phyloP scores from a whole-genome alignment of 2,329 filamentous ascomycete genomes.

The Bipolaris bicolor region DNA sequence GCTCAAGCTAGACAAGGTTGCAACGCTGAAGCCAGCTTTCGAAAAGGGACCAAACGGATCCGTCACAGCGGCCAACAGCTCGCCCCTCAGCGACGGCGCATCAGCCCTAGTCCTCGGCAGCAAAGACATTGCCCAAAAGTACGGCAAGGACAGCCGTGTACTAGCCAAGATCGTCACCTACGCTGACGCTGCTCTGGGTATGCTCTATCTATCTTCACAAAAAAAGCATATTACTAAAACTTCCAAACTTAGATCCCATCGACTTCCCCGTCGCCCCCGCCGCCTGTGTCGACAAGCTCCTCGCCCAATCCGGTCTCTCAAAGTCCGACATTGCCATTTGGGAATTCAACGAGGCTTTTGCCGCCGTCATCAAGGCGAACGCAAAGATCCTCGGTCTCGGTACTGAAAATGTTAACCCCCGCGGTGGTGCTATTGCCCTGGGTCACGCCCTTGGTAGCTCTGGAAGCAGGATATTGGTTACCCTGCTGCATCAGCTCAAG shows the following conservation, averaged over 20 bases:
- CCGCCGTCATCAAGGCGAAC: constrained; percentile 92
- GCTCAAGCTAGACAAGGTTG: constrained; percentile 84
- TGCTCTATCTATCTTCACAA: constrained; percentile 3
- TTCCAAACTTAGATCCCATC: constrained; percentile 66
- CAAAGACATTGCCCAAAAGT: constrained; percentile 79
- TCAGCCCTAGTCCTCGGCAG: constrained; percentile 86
- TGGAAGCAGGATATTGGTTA: constrained; percentile 87
- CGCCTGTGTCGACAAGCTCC: constrained; percentile 87
- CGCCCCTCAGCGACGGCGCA: constrained; percentile 92
- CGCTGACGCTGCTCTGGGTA: constrained; percentile 80
- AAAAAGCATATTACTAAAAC: constrained; percentile 10
- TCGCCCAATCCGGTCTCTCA: constrained; percentile 86
- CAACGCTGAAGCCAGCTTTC: constrained; percentile 89
- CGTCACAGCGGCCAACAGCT: constrained; percentile 93
- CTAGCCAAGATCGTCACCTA: constrained; percentile 85
- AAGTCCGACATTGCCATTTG: constrained; percentile 91
- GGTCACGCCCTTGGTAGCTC: constrained; percentile 94
- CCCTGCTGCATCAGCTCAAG: constrained; percentile 87
- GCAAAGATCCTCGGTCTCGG: constrained; percentile 87
- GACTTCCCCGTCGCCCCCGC: constrained; percentile 94
- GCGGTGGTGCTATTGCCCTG: constrained; percentile 89
- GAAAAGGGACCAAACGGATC: constrained; percentile 86
- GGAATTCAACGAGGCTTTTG: constrained; percentile 99
- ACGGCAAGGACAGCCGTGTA: constrained; percentile 77
- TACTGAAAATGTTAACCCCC: constrained; percentile 79